Evolutionary conservation across 2,329 filamentous ascomycete species (phyloP), one percentile per base, ranked within the genome.

Genomic region (Epichloe typhina): DNA sequence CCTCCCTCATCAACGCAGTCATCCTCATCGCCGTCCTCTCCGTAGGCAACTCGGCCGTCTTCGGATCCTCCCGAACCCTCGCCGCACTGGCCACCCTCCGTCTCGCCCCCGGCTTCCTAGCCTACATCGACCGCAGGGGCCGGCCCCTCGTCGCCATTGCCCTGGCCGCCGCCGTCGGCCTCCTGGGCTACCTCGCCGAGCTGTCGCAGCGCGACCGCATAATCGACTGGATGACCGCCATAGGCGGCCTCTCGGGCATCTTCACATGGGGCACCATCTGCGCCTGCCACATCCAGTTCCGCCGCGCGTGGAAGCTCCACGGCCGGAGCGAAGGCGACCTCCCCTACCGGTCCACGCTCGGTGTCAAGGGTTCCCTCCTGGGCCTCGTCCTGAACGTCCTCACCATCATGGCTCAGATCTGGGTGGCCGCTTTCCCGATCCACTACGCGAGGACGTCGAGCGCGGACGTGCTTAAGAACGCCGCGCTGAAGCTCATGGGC

Each of bases 21-120:
- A 72, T 94, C 36, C 90, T 86, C 1, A 21, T 51, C 19, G 47
- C 51, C 33, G 53, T 53, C 21, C 19, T 55, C 31, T 50, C 46
- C 7, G 88, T 94, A 50, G 87, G 87, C 53, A 94, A 94, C 65
- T 88, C 86, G 3, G 81, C 87, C 53, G 82, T 94, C 52, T 95
- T 91, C 61, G 88, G 87, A 39, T 88, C 86, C n/a, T 90, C 86
- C 3, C 81, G 88, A 59, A 94, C 88, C 1, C 77, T 95, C 11
- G 86, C 87, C 31, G 88, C 88, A 1, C 75, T 95, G 1, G 86
- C 87, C 26, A 87, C 88, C 1, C 76, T 94, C 1, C 86, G 87
- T 36, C 87, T 93, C 62, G 79, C 49, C 6, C 53, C 53, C 5
- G 36, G 45, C 9, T 41, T 47, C 23, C 37, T 55, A 1, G 37